Base-by-base conservation (phyloP, 2,329 filamentous ascomycete genomes). In the Exophiala dermatitidis region DNA sequence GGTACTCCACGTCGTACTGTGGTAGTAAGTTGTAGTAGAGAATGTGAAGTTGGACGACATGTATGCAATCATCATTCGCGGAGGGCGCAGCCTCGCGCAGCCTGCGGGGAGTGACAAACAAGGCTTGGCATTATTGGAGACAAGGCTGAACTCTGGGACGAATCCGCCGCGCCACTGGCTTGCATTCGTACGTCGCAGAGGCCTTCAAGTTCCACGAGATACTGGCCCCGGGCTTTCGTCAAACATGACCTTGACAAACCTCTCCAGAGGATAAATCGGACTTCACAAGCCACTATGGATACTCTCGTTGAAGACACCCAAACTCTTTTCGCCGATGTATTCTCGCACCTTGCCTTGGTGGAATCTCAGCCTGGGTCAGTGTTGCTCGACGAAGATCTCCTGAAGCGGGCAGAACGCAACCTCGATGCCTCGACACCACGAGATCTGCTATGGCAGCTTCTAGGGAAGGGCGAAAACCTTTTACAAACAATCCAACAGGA, bases 401-500 rank as follows among this genome's bases (percentile, higher is more conserved):
- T 63, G n/a, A 58, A 48, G 40, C 58, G 61, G 43, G 60, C 60
- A 40, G 57, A 58, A 49, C 48, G 60, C 28, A 57, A 53, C 37
- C 52, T 61, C 8, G 60, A 60, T 32, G n/a, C 45, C 10, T 55
- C 53, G 30, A 59, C 60, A n/a, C 53, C 60, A 29, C 57, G 50
- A 31, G 34, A 45, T 12, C 51, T 56, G 2, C 36, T 63, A 38
- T 63, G 61, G 61, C 50, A 40, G 38, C 52, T 60, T 10, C 49
- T 63, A n/a, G 8, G 37, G 7, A 55, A 46, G 3, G 59, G 62
- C 5, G 60, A 63, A 49, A 38, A 34, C 6, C 54, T 57, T 19
- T 41, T 62, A 19, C 54, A 60, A 47, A 52, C 42, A 5, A 67
- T 83, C 3, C 77, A 80, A 58, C 77, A 82, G 65, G 78, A 83